Conservation (phyloP, 1,284 basidiomycete species). For the Schizophyllum amplum region DNA sequence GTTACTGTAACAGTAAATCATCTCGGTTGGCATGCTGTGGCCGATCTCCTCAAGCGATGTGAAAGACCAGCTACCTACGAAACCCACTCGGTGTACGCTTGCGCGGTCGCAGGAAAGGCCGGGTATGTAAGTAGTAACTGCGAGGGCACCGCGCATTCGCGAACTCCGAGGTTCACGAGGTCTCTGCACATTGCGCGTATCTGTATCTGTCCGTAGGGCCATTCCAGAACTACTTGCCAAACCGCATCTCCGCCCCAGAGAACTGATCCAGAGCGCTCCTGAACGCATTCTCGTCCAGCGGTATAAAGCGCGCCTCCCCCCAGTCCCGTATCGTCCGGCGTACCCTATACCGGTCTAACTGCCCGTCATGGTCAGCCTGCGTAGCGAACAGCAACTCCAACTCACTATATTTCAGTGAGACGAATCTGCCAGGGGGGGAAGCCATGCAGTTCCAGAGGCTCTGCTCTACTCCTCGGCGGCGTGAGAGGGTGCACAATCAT, state of each 20-base stretch:
- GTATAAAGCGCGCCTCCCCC: background rate
- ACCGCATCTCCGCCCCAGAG: conserved; percentile 61
- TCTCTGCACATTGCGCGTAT: no score
- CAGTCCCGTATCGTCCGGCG: conserved; percentile 3
- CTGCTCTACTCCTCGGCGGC: conserved; percentile 24
- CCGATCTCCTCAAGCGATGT: no score
- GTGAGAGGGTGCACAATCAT: conserved; percentile 60
- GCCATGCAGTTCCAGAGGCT: conserved; percentile 56
- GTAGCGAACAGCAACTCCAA: no score
- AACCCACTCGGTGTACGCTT: no score
- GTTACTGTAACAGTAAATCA: no score
- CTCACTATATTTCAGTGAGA: conserved; percentile 70
- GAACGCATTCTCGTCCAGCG: conserved; percentile 47
- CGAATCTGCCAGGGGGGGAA: conserved; percentile 76
- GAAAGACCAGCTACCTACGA: no score
- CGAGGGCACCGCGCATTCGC: no score
- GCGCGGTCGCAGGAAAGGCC: no score
- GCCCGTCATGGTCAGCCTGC: conserved; percentile 7
- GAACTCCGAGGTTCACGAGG: no score
- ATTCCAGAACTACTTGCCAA: conserved; percentile 49
- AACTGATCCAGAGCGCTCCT: conserved; percentile 63
- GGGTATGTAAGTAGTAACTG: no score
- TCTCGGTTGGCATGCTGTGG: no score
- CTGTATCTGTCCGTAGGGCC: no score
- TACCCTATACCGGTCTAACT: conserved; percentile 1